Conservation (phyloP, 768 basidiomycete genomes). For the Mycena galericulata region DNA sequence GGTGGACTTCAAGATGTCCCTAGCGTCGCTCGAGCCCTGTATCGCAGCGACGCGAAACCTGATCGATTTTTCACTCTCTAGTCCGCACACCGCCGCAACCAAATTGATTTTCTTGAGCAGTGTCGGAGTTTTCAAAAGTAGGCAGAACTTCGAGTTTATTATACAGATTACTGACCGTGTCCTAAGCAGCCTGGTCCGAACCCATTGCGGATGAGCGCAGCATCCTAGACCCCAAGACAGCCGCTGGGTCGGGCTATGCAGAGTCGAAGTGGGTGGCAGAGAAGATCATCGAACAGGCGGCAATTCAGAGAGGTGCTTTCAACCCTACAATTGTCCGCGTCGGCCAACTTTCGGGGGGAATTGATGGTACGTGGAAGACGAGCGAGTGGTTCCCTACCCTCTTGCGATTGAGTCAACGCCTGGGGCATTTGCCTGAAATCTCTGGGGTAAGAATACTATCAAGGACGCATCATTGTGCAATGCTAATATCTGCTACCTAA, state of each 20-base stretch:
- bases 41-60: constrained; percentile 44
- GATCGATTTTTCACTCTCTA: constrained; percentile 49
- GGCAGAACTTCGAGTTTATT: constrained; percentile 16
- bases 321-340: constrained; percentile 20
- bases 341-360: constrained; percentile 13
- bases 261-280: constrained; percentile 49
- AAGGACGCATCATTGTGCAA: neutral
- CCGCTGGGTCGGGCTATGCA: constrained; percentile 39
- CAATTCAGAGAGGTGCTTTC: neutral
- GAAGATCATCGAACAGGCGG: constrained; percentile 24
- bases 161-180: no score
- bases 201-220: constrained; percentile 40
- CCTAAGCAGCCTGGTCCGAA: constrained; percentile 23
- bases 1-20: constrained; percentile 48
- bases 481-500: constrained; percentile 14
- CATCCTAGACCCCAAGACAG: constrained; percentile 30
- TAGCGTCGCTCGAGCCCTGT: constrained; percentile 47
- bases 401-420: constrained; percentile 5
- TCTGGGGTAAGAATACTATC: constrained; percentile 40
- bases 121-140: constrained; percentile 46
- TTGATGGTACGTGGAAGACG: constrained; percentile 13
- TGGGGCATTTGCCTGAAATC: constrained; percentile 46
- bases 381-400: constrained; percentile 19
- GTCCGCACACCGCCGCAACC: constrained; percentile 39
- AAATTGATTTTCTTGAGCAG: constrained; percentile 50